Conservation (phyloP, 1,284 basidiomycete genomes). For the Vanrija sp. region DNA sequence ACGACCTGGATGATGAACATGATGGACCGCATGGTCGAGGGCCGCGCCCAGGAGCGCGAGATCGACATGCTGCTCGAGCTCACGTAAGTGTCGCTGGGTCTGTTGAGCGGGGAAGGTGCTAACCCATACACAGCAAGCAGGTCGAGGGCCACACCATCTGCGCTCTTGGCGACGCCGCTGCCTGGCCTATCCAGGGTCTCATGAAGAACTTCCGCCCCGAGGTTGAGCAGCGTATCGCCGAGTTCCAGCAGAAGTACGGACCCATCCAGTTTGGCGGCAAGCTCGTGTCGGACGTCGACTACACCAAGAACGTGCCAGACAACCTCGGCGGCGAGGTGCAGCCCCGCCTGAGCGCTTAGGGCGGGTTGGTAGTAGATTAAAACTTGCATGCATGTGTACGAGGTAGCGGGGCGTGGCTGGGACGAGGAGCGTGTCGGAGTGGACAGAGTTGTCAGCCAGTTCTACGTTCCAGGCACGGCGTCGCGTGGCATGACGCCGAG, state of each 20-base stretch:
- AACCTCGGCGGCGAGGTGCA: constrained; percentile 59
- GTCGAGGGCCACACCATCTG: constrained; percentile 95
- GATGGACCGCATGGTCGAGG: constrained; percentile 82
- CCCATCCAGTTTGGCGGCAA: constrained; percentile 84
- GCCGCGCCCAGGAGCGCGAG: constrained; percentile 83
- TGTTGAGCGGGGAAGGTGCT: constrained; percentile 3
- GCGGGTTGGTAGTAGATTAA: background rate
- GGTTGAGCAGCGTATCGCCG: constrained; percentile 79
- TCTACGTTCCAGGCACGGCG: too few relatives aligned
- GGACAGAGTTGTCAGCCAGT: background rate
- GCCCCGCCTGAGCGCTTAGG: constrained; percentile 19
- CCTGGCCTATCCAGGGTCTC: constrained; percentile 96
- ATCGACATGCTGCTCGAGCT: constrained; percentile 95
- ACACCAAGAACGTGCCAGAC: constrained; percentile 72
- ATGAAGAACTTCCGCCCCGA: constrained; percentile 96
- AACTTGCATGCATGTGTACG: constrained; percentile 11
- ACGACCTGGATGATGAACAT: constrained; percentile 99
- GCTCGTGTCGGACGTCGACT: constrained; percentile 66
- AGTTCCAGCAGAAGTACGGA: constrained; percentile 74
- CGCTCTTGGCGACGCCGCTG: constrained; percentile 93
- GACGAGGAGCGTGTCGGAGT: background rate
- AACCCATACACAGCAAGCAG: constrained; percentile 66
- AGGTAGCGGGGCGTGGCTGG: background rate
- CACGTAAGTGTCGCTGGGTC: constrained; percentile 56
- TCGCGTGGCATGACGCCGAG: too few relatives aligned